phyloP scores from a whole-genome alignment of 495 filamentous ascomycete genomes.

The Neurospora tetraspora region DNA sequence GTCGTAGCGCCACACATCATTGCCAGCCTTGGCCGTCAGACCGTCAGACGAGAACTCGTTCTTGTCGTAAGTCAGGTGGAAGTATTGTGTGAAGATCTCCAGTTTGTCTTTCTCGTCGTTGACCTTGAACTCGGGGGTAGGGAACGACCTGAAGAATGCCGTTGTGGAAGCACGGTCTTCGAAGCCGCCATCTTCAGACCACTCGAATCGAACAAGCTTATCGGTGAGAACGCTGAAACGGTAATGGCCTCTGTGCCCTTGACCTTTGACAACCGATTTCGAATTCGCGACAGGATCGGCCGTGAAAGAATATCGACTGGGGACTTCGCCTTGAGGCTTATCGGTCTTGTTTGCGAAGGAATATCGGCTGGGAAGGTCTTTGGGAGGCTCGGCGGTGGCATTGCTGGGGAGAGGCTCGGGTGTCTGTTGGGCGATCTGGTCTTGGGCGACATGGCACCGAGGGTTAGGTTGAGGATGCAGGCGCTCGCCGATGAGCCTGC shows the following conservation, averaged over 20 bases:
- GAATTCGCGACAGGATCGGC: constrained; percentile 35
- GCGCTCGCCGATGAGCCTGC: background rate
- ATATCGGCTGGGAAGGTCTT: background rate
- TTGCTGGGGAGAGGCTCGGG: background rate
- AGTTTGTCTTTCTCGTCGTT: constrained; percentile 27
- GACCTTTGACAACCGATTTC: constrained; percentile 34
- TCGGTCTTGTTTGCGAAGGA: background rate
- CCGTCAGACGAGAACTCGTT: constrained; percentile 35
- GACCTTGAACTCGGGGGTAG: constrained; percentile 37
- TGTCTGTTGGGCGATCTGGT: background rate
- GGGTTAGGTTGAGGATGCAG: background rate
- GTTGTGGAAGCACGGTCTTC: constrained; percentile 50
- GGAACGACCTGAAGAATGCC: constrained; percentile 40
- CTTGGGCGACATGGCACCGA: background rate
- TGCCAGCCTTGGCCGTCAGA: constrained; percentile 27
- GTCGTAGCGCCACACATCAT: constrained; percentile 38
- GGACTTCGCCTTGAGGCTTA: background rate
- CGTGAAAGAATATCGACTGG: constrained; percentile 33
- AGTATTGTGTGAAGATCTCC: constrained; percentile 40
- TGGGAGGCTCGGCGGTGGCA: background rate
- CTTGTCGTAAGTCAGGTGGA: constrained; percentile 45
- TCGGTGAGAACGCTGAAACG: constrained; percentile 47
- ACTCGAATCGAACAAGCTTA: constrained; percentile 45
- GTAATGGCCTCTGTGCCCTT: constrained; percentile 24
- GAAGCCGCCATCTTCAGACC: constrained; percentile 43